Evolutionary conservation across 805 yeast species (phyloP).

Genomic region (Suhomyces vadensis): DNA sequence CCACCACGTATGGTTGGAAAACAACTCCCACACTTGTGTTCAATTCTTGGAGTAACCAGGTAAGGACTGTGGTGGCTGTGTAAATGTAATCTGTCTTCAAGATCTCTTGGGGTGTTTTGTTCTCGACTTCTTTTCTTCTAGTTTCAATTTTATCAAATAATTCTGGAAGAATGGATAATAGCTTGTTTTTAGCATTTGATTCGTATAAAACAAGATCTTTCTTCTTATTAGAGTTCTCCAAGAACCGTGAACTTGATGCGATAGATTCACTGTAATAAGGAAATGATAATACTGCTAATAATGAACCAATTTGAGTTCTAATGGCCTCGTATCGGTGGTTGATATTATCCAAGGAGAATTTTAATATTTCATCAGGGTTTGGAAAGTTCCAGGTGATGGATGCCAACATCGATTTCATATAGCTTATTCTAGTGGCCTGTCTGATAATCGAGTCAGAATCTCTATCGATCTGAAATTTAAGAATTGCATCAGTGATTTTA

Average conservation of each 20-base stretch:
- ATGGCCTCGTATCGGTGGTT: slow-evolving; percentile 74
- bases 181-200: slow-evolving; percentile 22
- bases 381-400: slow-evolving; percentile 58
- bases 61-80: slow-evolving; percentile 62
- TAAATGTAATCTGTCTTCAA: slow-evolving; percentile 62
- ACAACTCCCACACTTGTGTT: slow-evolving; percentile 54
- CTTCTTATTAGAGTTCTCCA: slow-evolving; percentile 34
- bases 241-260: slow-evolving; percentile 38
- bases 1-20: slow-evolving; percentile 50
- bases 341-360: slow-evolving; percentile 48
- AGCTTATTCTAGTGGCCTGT: slow-evolving; percentile 60
- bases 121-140: slow-evolving; percentile 38
- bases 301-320: slow-evolving; percentile 63
- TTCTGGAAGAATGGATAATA: slow-evolving; percentile 38
- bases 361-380: slow-evolving; percentile 43
- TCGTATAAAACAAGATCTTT: slow-evolving; percentile 36
- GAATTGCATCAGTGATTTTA: slow-evolving; percentile 45
- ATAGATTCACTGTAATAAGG: slow-evolving; percentile 45
- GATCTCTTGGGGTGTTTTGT: slow-evolving; percentile 53
- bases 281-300: slow-evolving; percentile 50
- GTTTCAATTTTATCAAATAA: slow-evolving; percentile 47
- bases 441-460: slow-evolving; percentile 62
- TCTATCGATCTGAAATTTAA: slow-evolving; percentile 47
- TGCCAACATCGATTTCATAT: slow-evolving; percentile 52
- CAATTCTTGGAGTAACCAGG: slow-evolving; percentile 57